Evolutionary conservation across 257 asterid genomes (phyloP), one percentile per base, ranked within the genome.

Genomic region (Lantana camara): DNA sequence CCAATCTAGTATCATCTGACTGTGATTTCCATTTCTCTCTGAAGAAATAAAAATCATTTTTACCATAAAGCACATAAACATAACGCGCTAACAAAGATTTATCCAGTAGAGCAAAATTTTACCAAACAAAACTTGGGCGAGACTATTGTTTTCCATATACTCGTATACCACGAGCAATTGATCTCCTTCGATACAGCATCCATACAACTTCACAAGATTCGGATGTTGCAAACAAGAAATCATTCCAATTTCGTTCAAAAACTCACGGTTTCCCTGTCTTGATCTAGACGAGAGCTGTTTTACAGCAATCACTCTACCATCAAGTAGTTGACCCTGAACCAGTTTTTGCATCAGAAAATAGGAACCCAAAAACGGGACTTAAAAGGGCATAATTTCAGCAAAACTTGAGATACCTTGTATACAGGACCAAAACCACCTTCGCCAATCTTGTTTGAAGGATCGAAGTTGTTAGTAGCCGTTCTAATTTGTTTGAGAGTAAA

Each of bases 391-490:
- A 24, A 14, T 67, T 16, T 29, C 29, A 15, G 40, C 37, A 34
- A 45, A 57, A 66, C 32, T 2, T 14, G 20, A 57, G 11, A 70
- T 35, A 86, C 95, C 97, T 87, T 92, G 88, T 79, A 89, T 37
- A 92, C 98, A 0, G 98, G 80, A 49, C 98, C 98, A 45, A 92
- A 92, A 73, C 98, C 98, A 51, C 98, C 98, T 79, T 92, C 98
- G 37, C 97, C 98, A 49, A 92, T 80, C 82, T 89, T 92, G 71
- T 86, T 86, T 51, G 76, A 51, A 30, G 74, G 50, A 66, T 87
- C 91, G 42, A 92, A 92, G 88, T 92, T 82, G 68, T 83, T 83
- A 1, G 97, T 92, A n/a, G 98, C 96, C 53, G 78, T 75, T 81
- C 81, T 85, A 60, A 92, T 83, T 82, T 89, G 96, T 73, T 87